phyloP scores from a whole-genome alignment of 2,329 filamentous ascomycete species.

The Hypoxylon sp. region DNA sequence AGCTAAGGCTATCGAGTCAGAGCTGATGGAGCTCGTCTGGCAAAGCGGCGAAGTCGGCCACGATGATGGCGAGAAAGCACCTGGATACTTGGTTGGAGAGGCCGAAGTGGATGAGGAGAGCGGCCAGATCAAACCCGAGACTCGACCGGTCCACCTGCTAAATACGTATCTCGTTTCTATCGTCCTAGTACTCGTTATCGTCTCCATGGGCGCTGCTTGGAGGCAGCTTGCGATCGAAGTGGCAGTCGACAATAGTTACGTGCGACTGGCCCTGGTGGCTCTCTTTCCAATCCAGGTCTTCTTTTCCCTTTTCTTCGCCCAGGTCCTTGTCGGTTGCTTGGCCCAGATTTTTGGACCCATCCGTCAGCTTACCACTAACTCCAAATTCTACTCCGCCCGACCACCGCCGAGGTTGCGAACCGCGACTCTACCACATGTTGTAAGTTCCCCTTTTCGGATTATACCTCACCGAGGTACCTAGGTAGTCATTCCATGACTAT shows the following conservation, averaged over 20 bases:
- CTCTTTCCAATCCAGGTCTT: slow-evolving; percentile 81
- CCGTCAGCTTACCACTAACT: slow-evolving; percentile 80
- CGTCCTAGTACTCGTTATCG: slow-evolving; percentile 75
- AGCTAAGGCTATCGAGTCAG: slow-evolving; percentile 79
- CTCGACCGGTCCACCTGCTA: slow-evolving; percentile 76
- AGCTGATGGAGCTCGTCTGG: slow-evolving; percentile 85
- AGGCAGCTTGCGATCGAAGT: slow-evolving; percentile 78
- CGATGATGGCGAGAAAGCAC: slow-evolving; percentile 69
- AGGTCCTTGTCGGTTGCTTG: slow-evolving; percentile 82
- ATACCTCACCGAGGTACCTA: no score
- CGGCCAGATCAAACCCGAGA: slow-evolving; percentile 75
- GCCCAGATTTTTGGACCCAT: slow-evolving; percentile 84
- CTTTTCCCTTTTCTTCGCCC: slow-evolving; percentile 85
- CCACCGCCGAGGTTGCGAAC: slow-evolving; percentile 73
- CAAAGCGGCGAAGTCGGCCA: slow-evolving; percentile 67
- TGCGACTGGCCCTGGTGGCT: slow-evolving; percentile 74
- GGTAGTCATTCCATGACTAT: slow-evolving; percentile 3
- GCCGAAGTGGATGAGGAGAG: slow-evolving; percentile 79
- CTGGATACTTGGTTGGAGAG: slow-evolving; percentile 60
- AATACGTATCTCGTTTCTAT: slow-evolving; percentile 78
- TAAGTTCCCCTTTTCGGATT: slow-evolving; percentile 19
- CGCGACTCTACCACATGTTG: slow-evolving; percentile 74
- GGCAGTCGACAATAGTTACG: slow-evolving; percentile 73
- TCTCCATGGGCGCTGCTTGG: slow-evolving; percentile 78
- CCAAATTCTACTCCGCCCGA: slow-evolving; percentile 85